Percentiles rank a stretch among this genome's conserved stretches.
These are phyloP conservation scores for Prunus persica DNA, from an alignment of 306 rosid species.

Conservation along the genomic window Prunus_persica_NCBIv2 NC_034011.1:3026501-3027000, in stretches of 20 bases:
- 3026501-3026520: slow-evolving; percentile 68
- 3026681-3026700: slow-evolving; percentile 94
- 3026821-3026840: slow-evolving; percentile 35
- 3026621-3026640: slow-evolving; percentile 18
- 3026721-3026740: slow-evolving; percentile 62
- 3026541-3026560: slow-evolving; percentile 26
- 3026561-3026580: slow-evolving; percentile 1
- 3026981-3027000: slow-evolving; percentile 51
- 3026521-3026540: slow-evolving; percentile 60
- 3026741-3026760: slow-evolving; percentile 36
- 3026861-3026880: slow-evolving; percentile 36
- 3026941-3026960: slow-evolving; percentile 27
- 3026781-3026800: slow-evolving; percentile 54
- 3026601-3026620: background rate
- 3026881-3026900: slow-evolving; percentile 31
- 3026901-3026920: slow-evolving; percentile 21
- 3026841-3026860: slow-evolving; percentile 36
- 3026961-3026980: slow-evolving; percentile 50
- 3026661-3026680: slow-evolving; percentile 61
- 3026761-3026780: slow-evolving; percentile 33
- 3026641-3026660: slow-evolving; percentile 64
- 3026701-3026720: slow-evolving; percentile 70
- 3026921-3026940: slow-evolving; percentile 27
- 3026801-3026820: slow-evolving; percentile 83
- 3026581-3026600: background rate